These are phyloP conservation scores for Penicillium salamii DNA, from an alignment of 495 filamentous ascomycete species.

Conservation along the genomic window DNA sequence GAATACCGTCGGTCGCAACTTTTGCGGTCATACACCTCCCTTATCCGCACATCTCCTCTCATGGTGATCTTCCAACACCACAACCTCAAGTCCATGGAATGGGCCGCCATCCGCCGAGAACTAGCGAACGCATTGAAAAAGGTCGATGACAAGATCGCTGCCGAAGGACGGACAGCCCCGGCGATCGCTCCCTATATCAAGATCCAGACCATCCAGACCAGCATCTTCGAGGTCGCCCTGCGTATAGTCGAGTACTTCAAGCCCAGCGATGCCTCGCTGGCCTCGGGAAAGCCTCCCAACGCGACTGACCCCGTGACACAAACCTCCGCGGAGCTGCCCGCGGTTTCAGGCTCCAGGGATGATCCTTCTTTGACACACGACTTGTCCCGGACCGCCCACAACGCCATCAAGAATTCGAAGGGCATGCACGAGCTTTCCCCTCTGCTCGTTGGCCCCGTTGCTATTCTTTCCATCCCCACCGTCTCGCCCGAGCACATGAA, in stretches of 20 bases:
- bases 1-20: conserved; percentile 93
- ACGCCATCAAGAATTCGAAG: conserved; percentile 51
- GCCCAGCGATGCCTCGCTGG: conserved; percentile 42
- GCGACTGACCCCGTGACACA: conserved; percentile 43
- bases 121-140: conserved; percentile 64
- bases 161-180: conserved; percentile 40
- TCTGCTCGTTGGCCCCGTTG: conserved; percentile 76
- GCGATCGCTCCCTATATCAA: conserved; percentile 57
- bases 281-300: conserved; percentile 26
- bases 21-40: conserved; percentile 86
- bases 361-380: conserved; percentile 66
- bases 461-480: conserved; percentile 72
- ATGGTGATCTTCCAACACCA: conserved; percentile 96
- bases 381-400: conserved; percentile 68
- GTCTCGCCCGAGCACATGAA: conserved; percentile 81
- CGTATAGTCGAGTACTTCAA: conserved; percentile 84
- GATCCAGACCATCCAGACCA: conserved; percentile 79
- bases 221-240: conserved; percentile 81
- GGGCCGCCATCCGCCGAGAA: conserved; percentile 83
- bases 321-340: conserved; percentile 38
- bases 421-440: conserved; percentile 66
- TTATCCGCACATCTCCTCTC: conserved; percentile 83
- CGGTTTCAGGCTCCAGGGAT: conserved; percentile 29
- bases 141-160: conserved; percentile 56
- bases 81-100: conserved; percentile 85